Base-by-base conservation (phyloP, 345 rosid species). In the Moricandia arvensis region DNA sequence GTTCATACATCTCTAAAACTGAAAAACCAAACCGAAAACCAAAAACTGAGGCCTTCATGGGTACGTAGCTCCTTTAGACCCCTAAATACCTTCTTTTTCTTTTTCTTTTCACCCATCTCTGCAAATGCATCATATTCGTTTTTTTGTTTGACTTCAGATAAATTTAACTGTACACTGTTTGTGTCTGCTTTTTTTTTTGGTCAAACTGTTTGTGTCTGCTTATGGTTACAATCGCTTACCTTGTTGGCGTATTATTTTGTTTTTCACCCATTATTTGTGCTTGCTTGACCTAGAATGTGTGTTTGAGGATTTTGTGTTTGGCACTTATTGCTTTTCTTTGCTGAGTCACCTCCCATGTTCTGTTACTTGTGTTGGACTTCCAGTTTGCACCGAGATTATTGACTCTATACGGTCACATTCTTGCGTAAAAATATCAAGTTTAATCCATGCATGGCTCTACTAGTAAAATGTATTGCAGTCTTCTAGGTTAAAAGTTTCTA, bases 301-400 rank as follows among this genome's bases (percentile, higher is more conserved):
- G 24, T 21, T 55, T 55, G 24, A 47, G 55, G 38, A 55, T 45
- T 59, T 58, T 71, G 57, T 77, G 76, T 77, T 66, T 77, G 80
- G 67, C 51, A 24, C 26, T 75, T 37, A n/a, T 21, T 63, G 37
- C 43, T 24, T 70, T 69, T 63, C 27, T 53, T 68, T 51, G 27
- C 26, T 63, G 66, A 57, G 58, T 71, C 54, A 65, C 59, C 33
- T 59, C 65, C 43, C 66, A 77, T n/a, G 66, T 71, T 71, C 53
- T 57, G 43, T 38, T 51, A 53, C 47, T 61, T 62, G 49, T 49
- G 37, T 29, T 76, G 64, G 73, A 68, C 79, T 49, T 68, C 33
- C 62, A 33, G 9, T 49, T 76, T 69, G 59, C 59, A 53, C 29
- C 24, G 24, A 21, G 24, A 21, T 21, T 21, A 21, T 21, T 21